Evolutionary conservation across 495 filamentous ascomycete genomes (phyloP).

Genomic region (Poronia punctata): DNA sequence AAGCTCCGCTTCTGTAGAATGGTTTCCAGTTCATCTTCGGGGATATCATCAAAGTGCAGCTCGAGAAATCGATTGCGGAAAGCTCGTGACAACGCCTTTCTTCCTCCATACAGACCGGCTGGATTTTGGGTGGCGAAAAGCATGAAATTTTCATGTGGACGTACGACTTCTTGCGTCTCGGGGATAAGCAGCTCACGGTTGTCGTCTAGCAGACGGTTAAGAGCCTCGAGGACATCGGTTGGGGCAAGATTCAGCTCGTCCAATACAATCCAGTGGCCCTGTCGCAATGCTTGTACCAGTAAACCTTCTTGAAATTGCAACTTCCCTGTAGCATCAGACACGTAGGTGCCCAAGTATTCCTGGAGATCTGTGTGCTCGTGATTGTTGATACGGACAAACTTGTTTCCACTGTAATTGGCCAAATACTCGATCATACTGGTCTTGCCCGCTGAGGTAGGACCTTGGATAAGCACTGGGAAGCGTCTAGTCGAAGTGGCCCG

Average conservation of each 20-base stretch:
- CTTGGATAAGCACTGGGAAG: constrained; percentile 94
- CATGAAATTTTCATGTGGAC: constrained; percentile 92
- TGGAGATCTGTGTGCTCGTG: constrained; percentile 98
- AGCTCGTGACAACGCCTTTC: constrained; percentile 86
- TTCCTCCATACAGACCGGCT: constrained; percentile 87
- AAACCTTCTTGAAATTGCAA: constrained; percentile 88
- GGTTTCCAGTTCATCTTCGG: constrained; percentile 85
- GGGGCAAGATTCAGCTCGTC: constrained; percentile 96
- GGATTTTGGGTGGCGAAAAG: constrained; percentile 99
- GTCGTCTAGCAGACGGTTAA: constrained; percentile 93
- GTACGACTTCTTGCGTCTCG: constrained; percentile 89
- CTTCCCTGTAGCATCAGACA: constrained; percentile 76
- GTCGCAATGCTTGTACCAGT: constrained; percentile 82
- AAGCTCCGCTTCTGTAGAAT: constrained; percentile 84
- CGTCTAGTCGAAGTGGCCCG: constrained; percentile 83
- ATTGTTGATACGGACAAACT: constrained; percentile 97
- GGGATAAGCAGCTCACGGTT: constrained; percentile 97
- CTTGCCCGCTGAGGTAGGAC: constrained; percentile 93
- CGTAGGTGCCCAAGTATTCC: constrained; percentile 92
- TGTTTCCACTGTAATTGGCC: constrained; percentile 90
- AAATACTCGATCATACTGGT: constrained; percentile 99
- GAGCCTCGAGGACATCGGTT: constrained; percentile 89
- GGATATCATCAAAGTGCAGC: constrained; percentile 96
- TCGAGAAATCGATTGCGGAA: constrained; percentile 97
- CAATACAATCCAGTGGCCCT: constrained; percentile 96